Percentiles rank a stretch among this genome's conserved stretches.
These are phyloP conservation scores for Astrothelium subdiscretum DNA, from an alignment of 495 filamentous ascomycete species.

Conservation along the genomic window DNA sequence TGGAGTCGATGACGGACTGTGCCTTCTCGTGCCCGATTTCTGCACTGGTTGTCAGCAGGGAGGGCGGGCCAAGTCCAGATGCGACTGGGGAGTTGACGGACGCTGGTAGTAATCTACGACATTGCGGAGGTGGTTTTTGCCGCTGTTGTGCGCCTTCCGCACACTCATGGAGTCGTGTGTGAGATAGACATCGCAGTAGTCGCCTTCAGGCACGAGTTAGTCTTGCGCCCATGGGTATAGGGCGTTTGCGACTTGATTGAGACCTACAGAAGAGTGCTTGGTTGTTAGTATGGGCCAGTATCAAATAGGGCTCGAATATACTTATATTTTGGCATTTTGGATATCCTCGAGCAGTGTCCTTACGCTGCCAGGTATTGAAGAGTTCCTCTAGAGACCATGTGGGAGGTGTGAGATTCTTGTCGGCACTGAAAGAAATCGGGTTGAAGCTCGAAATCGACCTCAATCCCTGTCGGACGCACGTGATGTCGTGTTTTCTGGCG, in stretches of 20 bases:
- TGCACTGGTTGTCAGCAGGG: slow-evolving; percentile 23
- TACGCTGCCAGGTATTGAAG: neutral
- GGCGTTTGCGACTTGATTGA: neutral
- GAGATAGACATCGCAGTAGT: slow-evolving; percentile 99
- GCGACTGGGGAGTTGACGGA: slow-evolving; percentile 31
- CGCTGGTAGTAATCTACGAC: slow-evolving; percentile 98
- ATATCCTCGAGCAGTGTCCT: neutral
- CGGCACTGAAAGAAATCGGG: neutral
- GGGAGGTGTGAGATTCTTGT: too few relatives aligned
- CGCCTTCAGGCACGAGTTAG: slow-evolving; percentile 42
- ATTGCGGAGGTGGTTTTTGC: slow-evolving; percentile 91
- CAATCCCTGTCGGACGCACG: neutral
- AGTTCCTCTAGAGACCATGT: neutral
- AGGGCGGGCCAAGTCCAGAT: neutral
- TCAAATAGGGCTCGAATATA: slow-evolving; percentile 16
- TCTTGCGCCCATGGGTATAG: neutral
- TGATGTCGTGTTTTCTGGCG: neutral
- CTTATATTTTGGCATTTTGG: slow-evolving; percentile 76
- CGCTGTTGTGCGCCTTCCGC: slow-evolving; percentile 94
- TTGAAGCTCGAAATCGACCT: neutral
- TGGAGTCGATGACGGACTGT: slow-evolving; percentile 93
- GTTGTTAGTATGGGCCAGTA: slow-evolving; percentile 36
- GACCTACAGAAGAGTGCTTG: slow-evolving; percentile 59
- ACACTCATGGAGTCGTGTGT: slow-evolving; percentile 99
- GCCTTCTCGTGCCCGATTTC: slow-evolving; percentile 98